These are phyloP conservation scores for Hirsutella minnesotensis DNA, from an alignment of 2,329 filamentous ascomycete genomes.

Conservation along the genomic window DNA sequence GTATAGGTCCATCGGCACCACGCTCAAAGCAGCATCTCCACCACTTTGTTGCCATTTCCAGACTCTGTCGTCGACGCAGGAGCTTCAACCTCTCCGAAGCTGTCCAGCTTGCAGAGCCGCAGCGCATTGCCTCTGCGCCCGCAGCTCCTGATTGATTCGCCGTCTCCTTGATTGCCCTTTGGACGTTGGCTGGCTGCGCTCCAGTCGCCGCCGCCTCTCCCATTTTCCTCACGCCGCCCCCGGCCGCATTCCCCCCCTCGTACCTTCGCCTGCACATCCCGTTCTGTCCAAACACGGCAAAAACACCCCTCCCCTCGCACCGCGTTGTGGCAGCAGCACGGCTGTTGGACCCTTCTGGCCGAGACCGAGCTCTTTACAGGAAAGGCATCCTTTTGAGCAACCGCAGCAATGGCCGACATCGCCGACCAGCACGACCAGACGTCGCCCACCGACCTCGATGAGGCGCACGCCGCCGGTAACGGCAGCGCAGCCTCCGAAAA, in stretches of 20 bases:
- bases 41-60: slow-evolving; percentile 24
- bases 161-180: background rate
- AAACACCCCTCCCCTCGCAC: background rate
- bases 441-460: slow-evolving; percentile 63
- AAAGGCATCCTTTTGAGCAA: background rate
- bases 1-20: slow-evolving; percentile 55
- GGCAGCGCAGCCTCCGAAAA: slow-evolving; percentile 56
- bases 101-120: background rate
- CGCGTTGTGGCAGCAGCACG: slow-evolving; percentile 3
- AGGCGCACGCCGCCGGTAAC: slow-evolving; percentile 61
- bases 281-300: background rate
- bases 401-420: slow-evolving; percentile 59
- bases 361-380: background rate
- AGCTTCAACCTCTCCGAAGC: background rate
- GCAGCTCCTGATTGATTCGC: background rate
- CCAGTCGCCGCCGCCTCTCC: background rate
- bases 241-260: background rate
- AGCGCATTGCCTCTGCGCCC: background rate
- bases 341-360: slow-evolving; percentile 1
- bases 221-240: background rate
- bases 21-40: slow-evolving; percentile 54
- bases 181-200: background rate
- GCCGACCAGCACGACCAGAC: slow-evolving; percentile 67
- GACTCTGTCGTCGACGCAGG: background rate
- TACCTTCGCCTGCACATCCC: background rate